Evolutionary conservation across 495 filamentous ascomycete species (phyloP).

Genomic region (Podospora tetraspora): DNA sequence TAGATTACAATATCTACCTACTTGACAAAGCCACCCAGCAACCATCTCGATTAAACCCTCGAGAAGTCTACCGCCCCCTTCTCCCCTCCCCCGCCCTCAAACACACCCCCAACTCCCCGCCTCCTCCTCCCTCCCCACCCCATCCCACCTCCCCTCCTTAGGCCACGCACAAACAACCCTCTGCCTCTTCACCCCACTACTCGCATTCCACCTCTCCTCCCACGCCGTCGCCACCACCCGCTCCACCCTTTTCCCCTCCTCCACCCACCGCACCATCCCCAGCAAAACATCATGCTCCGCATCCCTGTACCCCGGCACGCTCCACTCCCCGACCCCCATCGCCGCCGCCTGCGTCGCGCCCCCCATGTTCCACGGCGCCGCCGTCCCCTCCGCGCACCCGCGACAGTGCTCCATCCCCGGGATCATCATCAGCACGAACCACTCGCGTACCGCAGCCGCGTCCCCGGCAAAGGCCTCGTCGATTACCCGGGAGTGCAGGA

Average conservation of each 20-base stretch:
- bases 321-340: slow-evolving; percentile 18
- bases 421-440: slow-evolving; percentile 38
- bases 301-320: slow-evolving; percentile 37
- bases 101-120: slow-evolving; percentile 17
- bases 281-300: slow-evolving; percentile 44
- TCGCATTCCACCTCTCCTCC: slow-evolving; percentile 28
- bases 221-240: slow-evolving; percentile 43
- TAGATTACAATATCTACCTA: no score
- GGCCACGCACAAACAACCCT: slow-evolving; percentile 45
- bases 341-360: slow-evolving; percentile 22
- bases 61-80: no score
- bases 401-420: slow-evolving; percentile 44
- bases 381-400: slow-evolving; percentile 21
- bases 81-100: no score
- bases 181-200: slow-evolving; percentile 36
- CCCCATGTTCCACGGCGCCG: slow-evolving; percentile 45
- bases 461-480: slow-evolving; percentile 24
- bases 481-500: slow-evolving; percentile 39
- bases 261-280: slow-evolving; percentile 52
- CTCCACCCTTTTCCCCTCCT: slow-evolving; percentile 38
- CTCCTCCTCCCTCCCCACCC: slow-evolving; percentile 13
- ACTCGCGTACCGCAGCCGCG: slow-evolving; percentile 13
- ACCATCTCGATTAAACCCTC: no score
- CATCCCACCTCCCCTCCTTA: slow-evolving; percentile 25
- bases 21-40: no score